These are phyloP conservation scores for Cytidiella melzeri DNA, from an alignment of 768 basidiomycete genomes.

Conservation along the genomic window DNA sequence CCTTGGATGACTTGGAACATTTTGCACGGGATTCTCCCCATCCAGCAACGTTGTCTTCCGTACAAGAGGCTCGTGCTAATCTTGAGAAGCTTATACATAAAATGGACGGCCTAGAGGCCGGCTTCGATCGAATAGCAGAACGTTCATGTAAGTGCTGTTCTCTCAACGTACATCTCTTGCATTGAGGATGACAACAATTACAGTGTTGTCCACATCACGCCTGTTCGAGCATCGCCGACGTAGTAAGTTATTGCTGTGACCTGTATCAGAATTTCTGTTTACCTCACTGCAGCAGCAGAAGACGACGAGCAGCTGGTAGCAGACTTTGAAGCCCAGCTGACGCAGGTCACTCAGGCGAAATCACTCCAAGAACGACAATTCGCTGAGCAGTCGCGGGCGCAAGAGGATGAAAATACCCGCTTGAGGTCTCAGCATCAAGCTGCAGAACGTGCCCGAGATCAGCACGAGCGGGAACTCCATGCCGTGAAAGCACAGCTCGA, in stretches of 20 bases:
- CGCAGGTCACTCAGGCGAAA: conserved; percentile 49
- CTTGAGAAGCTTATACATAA: conserved; percentile 66
- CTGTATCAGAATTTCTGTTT: conserved; percentile 6
- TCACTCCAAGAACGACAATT: conserved; percentile 49
- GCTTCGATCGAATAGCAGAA: conserved; percentile 84
- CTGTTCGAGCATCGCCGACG: conserved; percentile 63
- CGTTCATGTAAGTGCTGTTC: conserved; percentile 52
- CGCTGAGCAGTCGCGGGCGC: conserved; percentile 48
- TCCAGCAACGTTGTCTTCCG: conserved; percentile 42
- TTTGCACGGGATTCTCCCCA: conserved; percentile 43
- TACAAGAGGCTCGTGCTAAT: conserved; percentile 52
- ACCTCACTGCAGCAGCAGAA: conserved; percentile 47
- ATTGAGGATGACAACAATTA: neutral
- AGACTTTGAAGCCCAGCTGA: conserved; percentile 62
- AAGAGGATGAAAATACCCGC: conserved; percentile 52
- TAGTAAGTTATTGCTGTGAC: conserved; percentile 42
- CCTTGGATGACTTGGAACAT: conserved; percentile 61
- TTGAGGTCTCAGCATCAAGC: conserved; percentile 42
- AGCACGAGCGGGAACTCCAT: conserved; percentile 58
- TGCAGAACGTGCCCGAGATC: conserved; percentile 38
- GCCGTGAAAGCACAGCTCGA: conserved; percentile 60
- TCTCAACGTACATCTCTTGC: neutral
- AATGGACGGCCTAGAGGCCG: conserved; percentile 75
- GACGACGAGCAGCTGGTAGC: conserved; percentile 72
- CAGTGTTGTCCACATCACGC: conserved; percentile 75